Conservation (phyloP, 306 rosid genomes). For the Gastrolobium villosum region DNA sequence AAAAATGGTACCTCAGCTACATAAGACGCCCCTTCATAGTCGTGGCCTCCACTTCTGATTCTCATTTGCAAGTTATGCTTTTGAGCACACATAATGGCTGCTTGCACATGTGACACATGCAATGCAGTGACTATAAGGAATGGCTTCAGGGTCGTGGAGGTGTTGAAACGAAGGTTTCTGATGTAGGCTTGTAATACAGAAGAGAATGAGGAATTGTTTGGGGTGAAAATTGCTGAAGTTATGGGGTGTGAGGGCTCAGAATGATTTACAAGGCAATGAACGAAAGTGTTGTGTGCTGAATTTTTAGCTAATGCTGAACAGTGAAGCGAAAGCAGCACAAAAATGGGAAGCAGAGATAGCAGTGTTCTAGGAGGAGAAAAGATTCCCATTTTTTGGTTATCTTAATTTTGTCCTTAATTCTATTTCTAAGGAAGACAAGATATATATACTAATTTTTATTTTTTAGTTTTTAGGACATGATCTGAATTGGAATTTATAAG, state of each 20-base stretch:
- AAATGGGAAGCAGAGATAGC: not conserved
- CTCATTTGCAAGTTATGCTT: slow-evolving; percentile 54
- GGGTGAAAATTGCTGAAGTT: slow-evolving; percentile 51
- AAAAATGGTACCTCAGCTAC: slow-evolving; percentile 53
- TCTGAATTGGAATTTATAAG: not conserved
- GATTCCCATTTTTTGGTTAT: not conserved
- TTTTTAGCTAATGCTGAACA: not conserved
- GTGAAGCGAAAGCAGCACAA: not conserved
- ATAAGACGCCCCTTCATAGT: slow-evolving; percentile 48
- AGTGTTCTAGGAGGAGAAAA: not conserved
- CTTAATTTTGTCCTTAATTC: too few species aligned
- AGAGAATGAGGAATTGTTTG: slow-evolving; percentile 48
- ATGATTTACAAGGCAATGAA: not conserved
- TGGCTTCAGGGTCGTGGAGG: slow-evolving; percentile 52
- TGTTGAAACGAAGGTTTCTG: slow-evolving; percentile 59
- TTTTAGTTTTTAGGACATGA: not conserved
- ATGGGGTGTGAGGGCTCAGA: slow-evolving; percentile 36
- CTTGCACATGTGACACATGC: slow-evolving; percentile 56
- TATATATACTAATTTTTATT: too few species aligned
- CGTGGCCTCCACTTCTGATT: slow-evolving; percentile 52
- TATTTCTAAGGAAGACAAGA: too few species aligned
- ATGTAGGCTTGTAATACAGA: not conserved
- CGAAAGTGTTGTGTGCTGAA: slow-evolving; percentile 31
- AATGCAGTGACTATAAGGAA: slow-evolving; percentile 54
- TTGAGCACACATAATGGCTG: slow-evolving; percentile 51